Conservation (phyloP, 140 eudicot species). For the Cichorium intybus region DNA sequence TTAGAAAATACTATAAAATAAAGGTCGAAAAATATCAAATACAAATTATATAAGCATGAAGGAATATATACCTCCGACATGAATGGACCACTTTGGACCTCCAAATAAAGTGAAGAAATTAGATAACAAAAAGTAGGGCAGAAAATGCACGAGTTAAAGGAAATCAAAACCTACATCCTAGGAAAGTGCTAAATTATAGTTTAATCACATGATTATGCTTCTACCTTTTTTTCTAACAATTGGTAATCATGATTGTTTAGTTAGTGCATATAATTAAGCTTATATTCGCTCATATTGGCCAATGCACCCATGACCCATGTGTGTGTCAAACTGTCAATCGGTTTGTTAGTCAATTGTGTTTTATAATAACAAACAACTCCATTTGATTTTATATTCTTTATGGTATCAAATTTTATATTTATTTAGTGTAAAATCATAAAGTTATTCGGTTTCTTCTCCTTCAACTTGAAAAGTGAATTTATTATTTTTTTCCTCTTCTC, state of each 20-base stretch:
- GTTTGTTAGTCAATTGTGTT: constrained; percentile 15
- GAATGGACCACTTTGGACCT: constrained; percentile 5
- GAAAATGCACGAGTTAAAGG: constrained; percentile 26
- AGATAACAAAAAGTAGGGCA: neutral
- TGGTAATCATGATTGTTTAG: constrained; percentile 22
- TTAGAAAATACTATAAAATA: no score
- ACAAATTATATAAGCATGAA: neutral
- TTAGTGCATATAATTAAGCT: constrained; percentile 12
- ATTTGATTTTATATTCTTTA: no score
- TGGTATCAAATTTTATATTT: no score
- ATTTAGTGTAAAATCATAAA: no score
- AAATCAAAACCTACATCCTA: constrained; percentile 28
- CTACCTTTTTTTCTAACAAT: constrained; percentile 3
- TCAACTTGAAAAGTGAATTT: no score
- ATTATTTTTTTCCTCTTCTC: no score
- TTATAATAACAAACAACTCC: no score
- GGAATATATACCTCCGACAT: constrained; percentile 16
- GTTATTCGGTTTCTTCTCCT: no score
- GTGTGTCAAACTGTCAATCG: neutral
- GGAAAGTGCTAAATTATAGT: constrained; percentile 27
- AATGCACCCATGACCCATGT: constrained; percentile 10
- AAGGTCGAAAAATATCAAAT: neutral
- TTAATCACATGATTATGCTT: constrained; percentile 26
- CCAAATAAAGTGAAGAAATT: constrained; percentile 7
- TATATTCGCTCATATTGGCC: constrained; percentile 20